These are phyloP conservation scores for Lasiosphaeria hispida DNA, from an alignment of 495 filamentous ascomycete species.

Conservation along the genomic window DNA sequence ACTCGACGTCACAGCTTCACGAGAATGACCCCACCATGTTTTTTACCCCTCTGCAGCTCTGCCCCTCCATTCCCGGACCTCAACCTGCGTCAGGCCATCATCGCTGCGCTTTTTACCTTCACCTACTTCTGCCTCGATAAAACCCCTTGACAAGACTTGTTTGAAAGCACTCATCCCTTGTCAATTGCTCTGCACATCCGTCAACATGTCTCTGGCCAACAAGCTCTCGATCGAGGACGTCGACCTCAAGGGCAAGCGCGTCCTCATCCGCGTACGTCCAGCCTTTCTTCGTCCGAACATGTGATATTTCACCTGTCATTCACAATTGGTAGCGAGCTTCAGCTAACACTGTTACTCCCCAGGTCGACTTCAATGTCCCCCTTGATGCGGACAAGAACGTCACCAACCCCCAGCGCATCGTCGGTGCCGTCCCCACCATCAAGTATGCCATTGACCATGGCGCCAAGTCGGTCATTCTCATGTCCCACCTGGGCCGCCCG, in stretches of 20 bases:
- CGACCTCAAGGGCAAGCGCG: conserved; percentile 96
- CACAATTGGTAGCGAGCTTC: neutral
- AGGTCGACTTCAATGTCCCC: conserved; percentile 99
- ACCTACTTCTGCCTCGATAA: neutral
- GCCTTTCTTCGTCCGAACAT: conserved; percentile 7
- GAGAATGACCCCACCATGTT: conserved; percentile 20
- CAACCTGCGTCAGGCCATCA: conserved; percentile 14
- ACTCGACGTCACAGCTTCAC: conserved; percentile 33
- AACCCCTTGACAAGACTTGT: neutral
- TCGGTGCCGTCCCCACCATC: conserved; percentile 95
- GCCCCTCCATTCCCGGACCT: conserved; percentile 26
- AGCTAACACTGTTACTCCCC: conserved; percentile 19
- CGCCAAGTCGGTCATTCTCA: conserved; percentile 92
- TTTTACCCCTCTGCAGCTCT: conserved; percentile 24
- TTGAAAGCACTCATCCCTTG: neutral
- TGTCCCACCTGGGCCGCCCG: conserved; percentile 97
- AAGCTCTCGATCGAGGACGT: conserved; percentile 96
- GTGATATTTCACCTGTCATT: neutral
- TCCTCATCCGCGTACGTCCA: conserved; percentile 84
- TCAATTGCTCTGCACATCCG: conserved; percentile 17
- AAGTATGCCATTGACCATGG: conserved; percentile 94
- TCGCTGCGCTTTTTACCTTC: conserved; percentile 27
- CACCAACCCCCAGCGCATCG: conserved; percentile 97
- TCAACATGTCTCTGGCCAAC: conserved; percentile 93
- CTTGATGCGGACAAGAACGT: conserved; percentile 87